phyloP scores from a whole-genome alignment of 768 basidiomycete genomes.

The Atractiella rhizophila region DNA sequence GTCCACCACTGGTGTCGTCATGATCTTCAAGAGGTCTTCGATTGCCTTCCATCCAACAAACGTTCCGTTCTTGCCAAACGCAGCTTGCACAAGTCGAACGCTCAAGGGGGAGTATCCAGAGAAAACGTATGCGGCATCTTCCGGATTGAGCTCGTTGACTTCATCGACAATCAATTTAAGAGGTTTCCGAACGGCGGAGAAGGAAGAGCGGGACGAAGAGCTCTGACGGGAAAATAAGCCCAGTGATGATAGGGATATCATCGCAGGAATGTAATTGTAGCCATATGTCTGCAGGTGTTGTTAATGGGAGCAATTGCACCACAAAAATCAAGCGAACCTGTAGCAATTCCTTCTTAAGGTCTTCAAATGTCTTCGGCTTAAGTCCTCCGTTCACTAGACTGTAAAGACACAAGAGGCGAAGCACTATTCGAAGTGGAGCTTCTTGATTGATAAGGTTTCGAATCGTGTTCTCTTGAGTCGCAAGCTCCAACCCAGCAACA shows the following conservation, averaged over 20 bases:
- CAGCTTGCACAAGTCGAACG: conserved; percentile 67
- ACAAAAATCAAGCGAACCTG: too few species aligned
- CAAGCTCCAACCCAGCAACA: conserved; percentile 69
- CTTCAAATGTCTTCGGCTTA: conserved; percentile 62
- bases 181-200: conserved; percentile 45
- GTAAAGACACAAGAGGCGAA: conserved; percentile 62
- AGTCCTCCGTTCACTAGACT: conserved; percentile 64
- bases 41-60: conserved; percentile 57
- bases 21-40: conserved; percentile 56
- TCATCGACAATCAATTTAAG: conserved; percentile 77
- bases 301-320: too few species aligned
- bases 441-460: conserved; percentile 77
- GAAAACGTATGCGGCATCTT: conserved; percentile 87
- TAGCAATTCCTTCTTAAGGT: conserved; percentile 67
- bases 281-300: conserved; percentile 47
- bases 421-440: conserved; percentile 47
- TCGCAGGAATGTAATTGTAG: conserved; percentile 30
- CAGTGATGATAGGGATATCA: conserved; percentile 23
- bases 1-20: conserved; percentile 73
- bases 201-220: conserved; percentile 35
- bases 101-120: conserved; percentile 91
- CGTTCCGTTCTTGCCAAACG: conserved; percentile 20
- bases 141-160: conserved; percentile 38
- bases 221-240: conserved; percentile 36
- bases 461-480: conserved; percentile 53